Evolutionary conservation across 768 basidiomycete genomes (phyloP).

Genomic region (Hortiboletus campestris): DNA sequence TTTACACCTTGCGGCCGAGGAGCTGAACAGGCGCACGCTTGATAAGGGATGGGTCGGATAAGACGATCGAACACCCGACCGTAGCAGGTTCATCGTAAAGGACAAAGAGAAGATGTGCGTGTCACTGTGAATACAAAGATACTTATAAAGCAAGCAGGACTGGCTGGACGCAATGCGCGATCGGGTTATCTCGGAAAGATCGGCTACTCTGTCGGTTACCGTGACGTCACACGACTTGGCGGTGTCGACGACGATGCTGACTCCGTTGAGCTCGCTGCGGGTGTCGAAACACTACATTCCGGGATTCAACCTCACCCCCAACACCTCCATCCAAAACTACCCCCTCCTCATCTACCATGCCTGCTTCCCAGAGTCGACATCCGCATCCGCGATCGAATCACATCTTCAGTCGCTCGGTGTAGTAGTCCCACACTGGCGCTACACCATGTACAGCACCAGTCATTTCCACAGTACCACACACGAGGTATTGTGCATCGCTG

Average conservation of each 20-base stretch:
- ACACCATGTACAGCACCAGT: slow-evolving; percentile 39
- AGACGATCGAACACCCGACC: slow-evolving; percentile 5
- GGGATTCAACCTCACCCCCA: slow-evolving; percentile 33
- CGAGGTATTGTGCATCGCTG: slow-evolving; percentile 37
- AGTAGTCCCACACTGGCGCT: slow-evolving; percentile 41
- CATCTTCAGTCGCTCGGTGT: slow-evolving; percentile 35
- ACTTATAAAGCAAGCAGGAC: not conserved
- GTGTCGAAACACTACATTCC: slow-evolving; percentile 34
- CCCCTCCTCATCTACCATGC: slow-evolving; percentile 40
- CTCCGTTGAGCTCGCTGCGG: slow-evolving; percentile 24
- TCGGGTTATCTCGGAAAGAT: slow-evolving; percentile 18
- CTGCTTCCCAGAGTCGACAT: slow-evolving; percentile 25
- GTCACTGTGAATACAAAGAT: not conserved
- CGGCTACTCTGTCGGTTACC: not conserved
- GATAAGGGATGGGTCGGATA: not conserved
- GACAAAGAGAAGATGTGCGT: not conserved
- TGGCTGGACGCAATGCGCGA: too few species aligned
- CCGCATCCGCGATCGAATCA: slow-evolving; percentile 30
- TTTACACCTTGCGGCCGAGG: slow-evolving; percentile 33
- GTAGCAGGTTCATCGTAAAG: slow-evolving; percentile 16
- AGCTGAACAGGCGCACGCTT: slow-evolving; percentile 38
- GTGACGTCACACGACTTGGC: slow-evolving; percentile 5
- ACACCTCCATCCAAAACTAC: slow-evolving; percentile 32
- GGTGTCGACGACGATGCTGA: not conserved
- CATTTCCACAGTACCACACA: slow-evolving; percentile 46